Conservation (phyloP, 306 rosid species). For the Canavalia gladiata region DNA sequence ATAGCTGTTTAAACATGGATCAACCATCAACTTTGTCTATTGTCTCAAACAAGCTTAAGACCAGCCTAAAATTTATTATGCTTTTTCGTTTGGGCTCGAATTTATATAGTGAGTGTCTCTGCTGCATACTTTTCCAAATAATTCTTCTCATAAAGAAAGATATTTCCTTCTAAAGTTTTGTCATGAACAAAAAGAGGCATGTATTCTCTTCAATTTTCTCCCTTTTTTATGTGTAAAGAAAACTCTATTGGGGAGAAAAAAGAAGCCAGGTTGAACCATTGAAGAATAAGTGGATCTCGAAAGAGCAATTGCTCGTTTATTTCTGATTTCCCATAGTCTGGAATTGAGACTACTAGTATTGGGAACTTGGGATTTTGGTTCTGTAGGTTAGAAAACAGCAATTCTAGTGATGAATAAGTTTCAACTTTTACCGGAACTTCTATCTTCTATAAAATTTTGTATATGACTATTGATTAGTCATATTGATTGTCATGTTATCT, state of each 20-base stretch:
- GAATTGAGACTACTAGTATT: background rate
- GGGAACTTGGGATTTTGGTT: background rate
- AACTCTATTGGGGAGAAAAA: background rate
- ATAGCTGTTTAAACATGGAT: background rate
- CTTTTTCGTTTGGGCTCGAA: background rate
- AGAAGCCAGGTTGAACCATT: background rate
- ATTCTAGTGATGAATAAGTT: background rate
- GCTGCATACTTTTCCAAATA: background rate
- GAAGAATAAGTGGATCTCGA: background rate
- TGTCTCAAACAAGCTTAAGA: background rate
- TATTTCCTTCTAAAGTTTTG: background rate
- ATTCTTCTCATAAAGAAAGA: background rate
- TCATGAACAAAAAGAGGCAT: conserved; percentile 11
- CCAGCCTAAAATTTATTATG: background rate
- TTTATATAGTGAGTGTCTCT: conserved; percentile 5
- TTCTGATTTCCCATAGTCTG: background rate
- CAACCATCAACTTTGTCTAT: background rate
- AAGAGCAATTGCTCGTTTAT: background rate
- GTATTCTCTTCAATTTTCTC: background rate
- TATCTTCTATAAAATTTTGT: background rate
- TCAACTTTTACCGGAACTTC: background rate
- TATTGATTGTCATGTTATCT: background rate
- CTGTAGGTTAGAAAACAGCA: background rate
- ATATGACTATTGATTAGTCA: background rate
- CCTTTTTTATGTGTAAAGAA: background rate